These are phyloP conservation scores for Hansenula lynferdii DNA, from an alignment of 1,139 yeast species.

Conservation along the genomic window DNA sequence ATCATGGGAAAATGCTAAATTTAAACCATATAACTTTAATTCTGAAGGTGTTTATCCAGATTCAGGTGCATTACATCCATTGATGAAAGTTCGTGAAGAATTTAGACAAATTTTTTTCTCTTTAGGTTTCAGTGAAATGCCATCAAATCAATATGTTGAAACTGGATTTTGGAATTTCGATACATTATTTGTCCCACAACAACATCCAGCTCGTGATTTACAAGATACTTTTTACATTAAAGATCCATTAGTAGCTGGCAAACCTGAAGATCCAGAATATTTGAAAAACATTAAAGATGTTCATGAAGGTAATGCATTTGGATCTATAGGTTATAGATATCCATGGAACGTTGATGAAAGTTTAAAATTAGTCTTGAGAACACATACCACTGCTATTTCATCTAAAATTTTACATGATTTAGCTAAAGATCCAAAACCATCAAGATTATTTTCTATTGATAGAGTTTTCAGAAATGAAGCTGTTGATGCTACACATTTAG, in stretches of 20 bases:
- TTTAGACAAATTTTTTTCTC: constrained; percentile 96
- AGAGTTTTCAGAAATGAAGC: constrained; percentile 99
- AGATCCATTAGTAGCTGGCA: constrained; percentile 77
- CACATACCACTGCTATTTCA: constrained; percentile 96
- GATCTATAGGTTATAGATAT: constrained; percentile 96
- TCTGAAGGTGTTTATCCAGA: constrained; percentile 87
- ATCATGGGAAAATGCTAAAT: constrained; percentile 76
- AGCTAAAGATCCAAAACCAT: constrained; percentile 87
- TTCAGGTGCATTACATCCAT: constrained; percentile 94
- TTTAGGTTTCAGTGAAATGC: constrained; percentile 99
- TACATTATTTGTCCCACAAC: constrained; percentile 94
- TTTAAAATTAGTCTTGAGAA: constrained; percentile 86
- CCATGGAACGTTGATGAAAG: constrained; percentile 95
- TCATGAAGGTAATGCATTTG: constrained; percentile 87
- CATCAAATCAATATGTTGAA: constrained; percentile 96
- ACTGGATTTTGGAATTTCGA: constrained; percentile 99
- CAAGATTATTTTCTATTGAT: constrained; percentile 92
- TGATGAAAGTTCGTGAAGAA: constrained; percentile 94
- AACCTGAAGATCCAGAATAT: constrained; percentile 76
- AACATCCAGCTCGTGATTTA: constrained; percentile 98
- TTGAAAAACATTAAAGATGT: constrained; percentile 76
- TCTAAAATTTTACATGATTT: constrained; percentile 82
- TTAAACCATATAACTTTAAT: constrained; percentile 94
- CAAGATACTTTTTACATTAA: constrained; percentile 97
- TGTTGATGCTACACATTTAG: constrained; percentile 99